phyloP scores from a whole-genome alignment of 129 eudicot genomes.

The Saussurea involucrata region DNA sequence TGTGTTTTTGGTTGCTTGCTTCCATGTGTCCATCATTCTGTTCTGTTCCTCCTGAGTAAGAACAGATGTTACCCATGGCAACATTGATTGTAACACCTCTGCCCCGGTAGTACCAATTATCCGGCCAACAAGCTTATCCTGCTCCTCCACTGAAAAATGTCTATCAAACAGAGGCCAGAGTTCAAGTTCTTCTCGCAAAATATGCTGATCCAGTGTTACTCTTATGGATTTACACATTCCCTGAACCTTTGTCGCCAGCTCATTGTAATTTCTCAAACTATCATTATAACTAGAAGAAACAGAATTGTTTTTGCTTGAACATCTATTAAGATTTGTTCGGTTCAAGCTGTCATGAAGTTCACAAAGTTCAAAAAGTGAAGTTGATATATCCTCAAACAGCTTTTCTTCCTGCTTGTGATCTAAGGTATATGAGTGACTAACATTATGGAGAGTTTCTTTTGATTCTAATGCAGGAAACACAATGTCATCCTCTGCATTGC shows the following conservation, averaged over 20 bases:
- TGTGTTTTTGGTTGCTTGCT: slow-evolving; percentile 93
- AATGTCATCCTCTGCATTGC: slow-evolving; percentile 98
- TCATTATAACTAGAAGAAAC: slow-evolving; percentile 27
- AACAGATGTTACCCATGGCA: slow-evolving; percentile 99
- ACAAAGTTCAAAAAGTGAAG: slow-evolving; percentile 77
- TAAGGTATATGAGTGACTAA: slow-evolving; percentile 91
- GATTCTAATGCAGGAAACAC: slow-evolving; percentile 98
- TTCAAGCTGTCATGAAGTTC: slow-evolving; percentile 56
- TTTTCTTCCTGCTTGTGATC: slow-evolving; percentile 98
- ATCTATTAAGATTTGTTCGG: slow-evolving; percentile 3
- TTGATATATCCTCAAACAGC: slow-evolving; percentile 89
- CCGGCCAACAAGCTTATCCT: slow-evolving; percentile 93
- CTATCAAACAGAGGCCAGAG: slow-evolving; percentile 97
- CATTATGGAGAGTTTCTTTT: slow-evolving; percentile 91
- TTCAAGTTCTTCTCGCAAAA: slow-evolving; percentile 92
- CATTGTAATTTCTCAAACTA: slow-evolving; percentile 57
- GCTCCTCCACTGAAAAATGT: slow-evolving; percentile 93
- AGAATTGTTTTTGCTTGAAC: slow-evolving; percentile 14
- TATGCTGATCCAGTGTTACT: slow-evolving; percentile 96
- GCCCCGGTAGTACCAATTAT: slow-evolving; percentile 99
- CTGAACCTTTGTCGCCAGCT: slow-evolving; percentile 85
- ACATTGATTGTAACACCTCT: slow-evolving; percentile 95
- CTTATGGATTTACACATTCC: slow-evolving; percentile 96
- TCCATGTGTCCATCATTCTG: slow-evolving; percentile 97
- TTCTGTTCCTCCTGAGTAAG: slow-evolving; percentile 98